Percentiles rank a stretch among this genome's conserved stretches.
Evolutionary conservation across 768 basidiomycete genomes (phyloP).

Genomic region (Auriscalpium vulgare): DNA sequence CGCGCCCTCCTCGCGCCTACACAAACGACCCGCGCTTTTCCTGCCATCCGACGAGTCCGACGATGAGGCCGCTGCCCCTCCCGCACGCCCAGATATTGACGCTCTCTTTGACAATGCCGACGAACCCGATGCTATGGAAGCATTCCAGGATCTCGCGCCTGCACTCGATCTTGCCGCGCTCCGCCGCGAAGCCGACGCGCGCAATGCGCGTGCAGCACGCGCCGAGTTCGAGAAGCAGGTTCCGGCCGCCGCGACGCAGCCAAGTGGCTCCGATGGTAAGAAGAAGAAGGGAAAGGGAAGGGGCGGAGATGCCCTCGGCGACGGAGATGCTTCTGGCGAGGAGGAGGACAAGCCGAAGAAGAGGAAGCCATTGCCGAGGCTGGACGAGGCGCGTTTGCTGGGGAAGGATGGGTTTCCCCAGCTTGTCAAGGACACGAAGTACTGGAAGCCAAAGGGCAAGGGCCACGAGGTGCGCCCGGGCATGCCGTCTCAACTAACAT

Average conservation of each 20-base stretch:
- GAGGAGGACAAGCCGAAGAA: conserved; percentile 28
- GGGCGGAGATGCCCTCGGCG: conserved; percentile 7
- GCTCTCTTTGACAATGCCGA: conserved; percentile 41
- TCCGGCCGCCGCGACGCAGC: conserved; percentile 32
- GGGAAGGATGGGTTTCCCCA: conserved; percentile 72
- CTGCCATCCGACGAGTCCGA: conserved; percentile 49
- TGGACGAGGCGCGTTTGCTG: conserved; percentile 74
- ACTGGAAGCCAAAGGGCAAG: conserved; percentile 79
- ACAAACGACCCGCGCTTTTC: conserved; percentile 40
- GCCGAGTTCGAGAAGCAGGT: conserved; percentile 43
- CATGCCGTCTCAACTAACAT: neutral
- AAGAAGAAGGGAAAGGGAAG: conserved; percentile 32
- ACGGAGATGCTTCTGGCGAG: conserved; percentile 22
- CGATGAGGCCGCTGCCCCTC: conserved; percentile 20
- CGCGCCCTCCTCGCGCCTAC: conserved; percentile 4
- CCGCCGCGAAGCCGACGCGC: conserved; percentile 46
- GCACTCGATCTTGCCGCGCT: conserved; percentile 46
- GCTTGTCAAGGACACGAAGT: conserved; percentile 67
- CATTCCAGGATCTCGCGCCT: conserved; percentile 33
- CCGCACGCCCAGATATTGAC: conserved; percentile 25
- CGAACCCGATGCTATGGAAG: conserved; percentile 35
- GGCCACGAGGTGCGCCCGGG: conserved; percentile 70
- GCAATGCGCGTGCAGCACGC: conserved; percentile 32
- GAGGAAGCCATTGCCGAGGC: conserved; percentile 42
- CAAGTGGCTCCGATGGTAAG: conserved; percentile 15